A percentile compares a stretch with the other conserved stretches of the same genome.
Evolutionary conservation across 2,329 filamentous ascomycete species (phyloP).

Genomic region (Elsinoe arachidis): DNA sequence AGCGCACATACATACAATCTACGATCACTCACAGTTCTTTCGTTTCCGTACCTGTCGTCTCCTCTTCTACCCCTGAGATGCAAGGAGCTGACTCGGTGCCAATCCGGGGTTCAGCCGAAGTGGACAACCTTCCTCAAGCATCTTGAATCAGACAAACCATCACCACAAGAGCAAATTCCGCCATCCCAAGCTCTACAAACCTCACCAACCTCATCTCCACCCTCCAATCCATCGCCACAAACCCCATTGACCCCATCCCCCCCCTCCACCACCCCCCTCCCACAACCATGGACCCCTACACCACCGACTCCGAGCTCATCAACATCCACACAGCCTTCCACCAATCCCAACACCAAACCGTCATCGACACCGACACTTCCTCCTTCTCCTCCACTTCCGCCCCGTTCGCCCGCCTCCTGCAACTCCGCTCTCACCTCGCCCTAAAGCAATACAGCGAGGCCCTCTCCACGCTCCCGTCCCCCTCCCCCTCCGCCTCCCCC

Average conservation of each 20-base stretch:
- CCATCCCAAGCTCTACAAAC: neutral
- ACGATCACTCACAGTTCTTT: neutral
- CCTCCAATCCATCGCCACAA: too few species aligned
- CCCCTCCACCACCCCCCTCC: neutral
- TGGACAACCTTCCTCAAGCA: slow-evolving; percentile 11
- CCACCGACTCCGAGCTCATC: slow-evolving; percentile 57
- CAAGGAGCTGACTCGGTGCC: slow-evolving; percentile 1
- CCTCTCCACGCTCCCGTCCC: slow-evolving; percentile 31
- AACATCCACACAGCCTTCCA: slow-evolving; percentile 60
- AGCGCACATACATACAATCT: neutral
- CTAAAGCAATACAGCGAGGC: slow-evolving; percentile 55
- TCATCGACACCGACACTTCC: slow-evolving; percentile 75
- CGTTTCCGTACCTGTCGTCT: too few species aligned
- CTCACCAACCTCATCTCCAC: neutral
- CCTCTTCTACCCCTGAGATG: neutral
- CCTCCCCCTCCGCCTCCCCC: slow-evolving; percentile 47
- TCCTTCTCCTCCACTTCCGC: slow-evolving; percentile 71
- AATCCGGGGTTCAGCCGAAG: slow-evolving; percentile 10
- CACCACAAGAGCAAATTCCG: too few species aligned
- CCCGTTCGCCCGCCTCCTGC: slow-evolving; percentile 65
- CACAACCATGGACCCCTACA: slow-evolving; percentile 52
- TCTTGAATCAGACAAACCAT: neutral
- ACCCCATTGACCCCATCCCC: neutral
- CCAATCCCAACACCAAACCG: slow-evolving; percentile 75
- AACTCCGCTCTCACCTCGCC: slow-evolving; percentile 74